Conservation (phyloP, 1,284 basidiomycete genomes). For the Rhizoctonia solani region DNA sequence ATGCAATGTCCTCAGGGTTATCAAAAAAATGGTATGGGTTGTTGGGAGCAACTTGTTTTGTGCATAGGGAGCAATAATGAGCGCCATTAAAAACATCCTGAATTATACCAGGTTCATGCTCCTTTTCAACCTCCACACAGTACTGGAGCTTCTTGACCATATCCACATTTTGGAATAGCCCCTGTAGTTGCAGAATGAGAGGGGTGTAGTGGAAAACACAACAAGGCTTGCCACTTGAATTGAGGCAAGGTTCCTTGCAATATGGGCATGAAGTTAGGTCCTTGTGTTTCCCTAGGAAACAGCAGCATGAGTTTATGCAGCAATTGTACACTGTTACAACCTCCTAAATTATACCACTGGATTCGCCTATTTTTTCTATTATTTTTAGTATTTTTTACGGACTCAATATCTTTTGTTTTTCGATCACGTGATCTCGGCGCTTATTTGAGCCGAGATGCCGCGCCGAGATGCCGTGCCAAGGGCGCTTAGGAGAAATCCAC, state of each 20-base stretch:
- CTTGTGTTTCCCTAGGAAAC: conserved; percentile 44
- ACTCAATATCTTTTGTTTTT: no score
- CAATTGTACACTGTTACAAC: no score
- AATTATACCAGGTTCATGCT: conserved; percentile 35
- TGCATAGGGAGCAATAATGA: conserved; percentile 42
- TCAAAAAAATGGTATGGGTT: conserved; percentile 43
- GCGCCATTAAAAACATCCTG: conserved; percentile 46
- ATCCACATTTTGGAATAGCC: conserved; percentile 40
- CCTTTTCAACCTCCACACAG: conserved; percentile 33
- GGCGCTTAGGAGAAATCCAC: no score
- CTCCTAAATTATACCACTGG: no score
- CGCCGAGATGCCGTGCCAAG: no score
- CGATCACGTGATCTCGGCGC: no score
- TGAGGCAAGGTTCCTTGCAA: conserved; percentile 43
- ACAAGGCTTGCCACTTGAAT: conserved; percentile 39
- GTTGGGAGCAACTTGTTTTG: conserved; percentile 39
- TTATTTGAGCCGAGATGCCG: no score
- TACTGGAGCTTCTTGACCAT: conserved; percentile 42
- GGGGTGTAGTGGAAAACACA: conserved; percentile 45
- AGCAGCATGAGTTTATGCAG: conserved; percentile 39
- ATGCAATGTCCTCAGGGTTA: conserved; percentile 44
- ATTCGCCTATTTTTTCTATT: no score
- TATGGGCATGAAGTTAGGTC: conserved; percentile 44
- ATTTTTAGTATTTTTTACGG: no score
- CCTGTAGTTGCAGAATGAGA: conserved; percentile 46